Evolutionary conservation across 352 stramenopile species (phyloP).

Genomic region (Globisporangium apiculatum): DNA sequence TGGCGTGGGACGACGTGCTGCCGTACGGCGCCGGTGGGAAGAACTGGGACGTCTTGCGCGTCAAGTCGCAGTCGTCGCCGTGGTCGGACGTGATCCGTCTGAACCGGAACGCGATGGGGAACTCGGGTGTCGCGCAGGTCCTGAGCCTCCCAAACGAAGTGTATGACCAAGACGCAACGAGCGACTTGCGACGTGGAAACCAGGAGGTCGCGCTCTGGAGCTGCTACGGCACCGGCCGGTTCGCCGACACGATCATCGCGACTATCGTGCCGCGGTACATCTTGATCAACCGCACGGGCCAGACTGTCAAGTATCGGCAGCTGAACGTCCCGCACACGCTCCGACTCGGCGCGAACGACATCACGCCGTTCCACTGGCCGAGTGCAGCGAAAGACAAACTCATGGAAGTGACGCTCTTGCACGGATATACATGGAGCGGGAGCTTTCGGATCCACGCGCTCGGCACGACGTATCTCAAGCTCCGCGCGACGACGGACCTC

Average conservation of each 20-base stretch:
- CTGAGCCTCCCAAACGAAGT: slow-evolving; percentile 77
- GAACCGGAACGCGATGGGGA: slow-evolving; percentile 85
- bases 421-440: slow-evolving; percentile 78
- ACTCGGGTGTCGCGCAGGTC: slow-evolving; percentile 81
- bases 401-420: slow-evolving; percentile 78
- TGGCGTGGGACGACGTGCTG: slow-evolving; percentile 74
- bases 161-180: slow-evolving; percentile 46
- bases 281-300: slow-evolving; percentile 80
- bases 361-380: slow-evolving; percentile 82
- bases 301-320: slow-evolving; percentile 84
- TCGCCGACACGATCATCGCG: slow-evolving; percentile 81
- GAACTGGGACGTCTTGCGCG: slow-evolving; percentile 78
- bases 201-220: slow-evolving; percentile 84
- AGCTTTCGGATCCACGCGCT: slow-evolving; percentile 84
- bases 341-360: slow-evolving; percentile 59
- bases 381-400: slow-evolving; percentile 70
- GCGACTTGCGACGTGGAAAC: slow-evolving; percentile 52
- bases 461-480: slow-evolving; percentile 81
- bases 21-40: slow-evolving; percentile 67
- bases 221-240: slow-evolving; percentile 73
- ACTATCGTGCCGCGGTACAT: slow-evolving; percentile 85
- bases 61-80: slow-evolving; percentile 64
- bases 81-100: slow-evolving; percentile 84
- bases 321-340: slow-evolving; percentile 69
- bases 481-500: slow-evolving; percentile 58